These are phyloP conservation scores for Colletotrichum sp. DNA, from an alignment of 2,329 filamentous ascomycete genomes.

Conservation along the genomic window DNA sequence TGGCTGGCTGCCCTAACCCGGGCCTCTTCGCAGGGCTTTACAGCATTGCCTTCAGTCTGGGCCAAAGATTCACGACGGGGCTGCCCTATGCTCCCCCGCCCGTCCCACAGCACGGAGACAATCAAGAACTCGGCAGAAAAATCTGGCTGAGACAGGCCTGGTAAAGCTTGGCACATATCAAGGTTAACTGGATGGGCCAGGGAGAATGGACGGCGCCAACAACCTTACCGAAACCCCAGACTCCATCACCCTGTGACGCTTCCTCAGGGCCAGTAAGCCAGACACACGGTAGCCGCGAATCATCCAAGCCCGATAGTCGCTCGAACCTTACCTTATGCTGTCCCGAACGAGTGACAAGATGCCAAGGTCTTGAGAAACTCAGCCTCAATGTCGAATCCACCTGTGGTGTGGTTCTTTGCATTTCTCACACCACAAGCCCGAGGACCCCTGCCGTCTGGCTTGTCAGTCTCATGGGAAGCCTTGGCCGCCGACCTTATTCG, in stretches of 20 bases:
- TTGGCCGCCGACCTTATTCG: neutral
- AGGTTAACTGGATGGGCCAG: conserved; percentile 1
- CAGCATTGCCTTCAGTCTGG: neutral
- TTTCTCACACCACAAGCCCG: neutral
- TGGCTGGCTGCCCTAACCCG: neutral
- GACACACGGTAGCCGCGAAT: neutral
- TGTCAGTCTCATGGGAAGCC: conserved; percentile 5
- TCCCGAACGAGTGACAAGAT: neutral
- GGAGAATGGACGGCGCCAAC: neutral
- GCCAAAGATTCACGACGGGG: neutral
- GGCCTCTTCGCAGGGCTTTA: neutral
- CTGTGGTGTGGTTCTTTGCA: conserved; percentile 4
- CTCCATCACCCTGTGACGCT: neutral
- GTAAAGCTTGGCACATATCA: conserved; percentile 14
- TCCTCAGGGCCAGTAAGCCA: neutral
- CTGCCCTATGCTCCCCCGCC: neutral
- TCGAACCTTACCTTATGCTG: neutral
- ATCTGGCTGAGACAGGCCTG: conserved; percentile 10
- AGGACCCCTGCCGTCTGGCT: neutral
- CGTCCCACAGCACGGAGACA: neutral
- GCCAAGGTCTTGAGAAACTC: conserved; percentile 9
- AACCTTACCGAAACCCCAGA: conserved; percentile 8
- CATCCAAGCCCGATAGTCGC: neutral
- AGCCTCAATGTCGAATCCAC: conserved; percentile 8
- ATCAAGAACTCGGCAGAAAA: conserved; percentile 14